phyloP scores from a whole-genome alignment of 257 asterid genomes.

The Solanum acaule region DNA sequence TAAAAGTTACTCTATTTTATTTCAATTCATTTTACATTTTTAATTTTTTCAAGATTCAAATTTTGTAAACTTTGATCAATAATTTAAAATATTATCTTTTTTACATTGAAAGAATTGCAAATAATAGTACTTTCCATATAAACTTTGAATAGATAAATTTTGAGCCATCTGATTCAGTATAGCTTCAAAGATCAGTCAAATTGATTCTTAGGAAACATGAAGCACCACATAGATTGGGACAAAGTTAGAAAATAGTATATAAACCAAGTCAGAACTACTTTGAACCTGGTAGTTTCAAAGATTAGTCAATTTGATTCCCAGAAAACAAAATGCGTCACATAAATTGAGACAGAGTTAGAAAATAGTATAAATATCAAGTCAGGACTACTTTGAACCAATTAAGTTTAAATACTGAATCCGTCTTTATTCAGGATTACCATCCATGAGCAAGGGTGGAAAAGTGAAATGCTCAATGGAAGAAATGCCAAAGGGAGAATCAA shows the following conservation, averaged over 20 bases:
- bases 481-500: constrained; percentile 28
- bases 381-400: background rate
- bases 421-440: constrained; percentile 40
- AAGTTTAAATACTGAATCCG: background rate
- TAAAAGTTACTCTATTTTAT: too few relatives aligned
- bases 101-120: background rate
- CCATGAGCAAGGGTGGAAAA: constrained; percentile 44
- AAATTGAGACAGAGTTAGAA: background rate
- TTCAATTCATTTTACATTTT: background rate
- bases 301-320: background rate
- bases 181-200: background rate
- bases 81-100: background rate
- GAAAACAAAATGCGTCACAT: background rate
- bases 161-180: background rate
- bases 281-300: background rate
- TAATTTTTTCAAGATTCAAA: background rate
- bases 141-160: background rate
- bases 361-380: background rate
- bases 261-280: too few relatives aligned
- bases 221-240: background rate
- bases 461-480: constrained; percentile 62
- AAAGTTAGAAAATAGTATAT: too few relatives aligned
- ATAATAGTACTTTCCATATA: background rate
- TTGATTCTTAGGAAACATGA: background rate
- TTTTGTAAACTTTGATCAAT: background rate